phyloP scores from a whole-genome alignment of 805 yeast species.

The Ascoidea tarda region DNA sequence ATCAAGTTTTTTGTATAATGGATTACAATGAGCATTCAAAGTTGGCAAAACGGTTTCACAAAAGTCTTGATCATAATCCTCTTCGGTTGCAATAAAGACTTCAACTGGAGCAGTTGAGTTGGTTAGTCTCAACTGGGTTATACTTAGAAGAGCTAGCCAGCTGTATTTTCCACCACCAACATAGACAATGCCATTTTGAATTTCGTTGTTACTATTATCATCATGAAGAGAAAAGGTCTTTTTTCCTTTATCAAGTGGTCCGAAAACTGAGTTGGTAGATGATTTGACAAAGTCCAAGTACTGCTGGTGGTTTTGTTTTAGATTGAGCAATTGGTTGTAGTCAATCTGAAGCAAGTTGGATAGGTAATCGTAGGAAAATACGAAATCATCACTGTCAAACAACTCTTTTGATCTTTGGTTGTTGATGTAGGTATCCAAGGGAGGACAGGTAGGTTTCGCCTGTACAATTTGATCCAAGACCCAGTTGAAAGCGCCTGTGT shows the following conservation, averaged over 20 bases:
- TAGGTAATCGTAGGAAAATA: constrained; percentile 31
- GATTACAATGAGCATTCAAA: constrained; percentile 53
- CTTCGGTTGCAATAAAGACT: constrained; percentile 57
- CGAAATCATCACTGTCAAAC: constrained; percentile 26
- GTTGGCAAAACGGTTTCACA: constrained; percentile 52
- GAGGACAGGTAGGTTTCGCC: constrained; percentile 22
- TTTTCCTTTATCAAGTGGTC: constrained; percentile 23
- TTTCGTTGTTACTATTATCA: constrained; percentile 20
- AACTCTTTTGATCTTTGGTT: constrained; percentile 28
- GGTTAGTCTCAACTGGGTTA: constrained; percentile 47
- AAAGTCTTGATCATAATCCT: constrained; percentile 58
- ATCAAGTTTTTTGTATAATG: constrained; percentile 41
- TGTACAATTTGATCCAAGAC: constrained; percentile 16
- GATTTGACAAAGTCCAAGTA: constrained; percentile 11
- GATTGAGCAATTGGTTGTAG: constrained; percentile 2
- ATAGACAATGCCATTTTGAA: constrained; percentile 40
- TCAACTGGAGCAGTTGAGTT: constrained; percentile 71
- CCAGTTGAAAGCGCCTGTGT: constrained; percentile 10
- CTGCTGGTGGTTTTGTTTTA: constrained; percentile 3
- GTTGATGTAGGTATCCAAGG: constrained; percentile 27
- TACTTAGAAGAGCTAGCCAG: constrained; percentile 53
- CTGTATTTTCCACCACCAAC: constrained; percentile 77
- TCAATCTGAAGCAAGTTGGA: constrained; percentile 9
- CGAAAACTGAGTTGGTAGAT: constrained; percentile 19
- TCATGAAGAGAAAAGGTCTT: constrained; percentile 16